Evolutionary conservation across 495 filamentous ascomycete genomes (phyloP).

Genomic region (Rusavskia elegans): DNA sequence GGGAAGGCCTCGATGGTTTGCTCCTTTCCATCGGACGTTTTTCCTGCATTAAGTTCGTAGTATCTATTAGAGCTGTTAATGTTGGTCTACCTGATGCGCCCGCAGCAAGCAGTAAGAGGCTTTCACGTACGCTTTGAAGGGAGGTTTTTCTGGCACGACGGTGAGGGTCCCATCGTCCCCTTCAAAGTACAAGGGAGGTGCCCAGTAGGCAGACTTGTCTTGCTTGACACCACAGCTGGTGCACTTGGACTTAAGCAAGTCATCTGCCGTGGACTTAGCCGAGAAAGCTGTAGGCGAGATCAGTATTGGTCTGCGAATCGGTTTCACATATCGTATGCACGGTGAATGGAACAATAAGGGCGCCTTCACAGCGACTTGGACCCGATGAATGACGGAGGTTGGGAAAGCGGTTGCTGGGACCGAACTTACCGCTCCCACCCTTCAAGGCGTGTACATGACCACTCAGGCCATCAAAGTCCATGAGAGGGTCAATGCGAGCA

Average conservation of each 20-base stretch:
- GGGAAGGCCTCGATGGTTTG: slow-evolving; percentile 63
- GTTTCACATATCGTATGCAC: neutral
- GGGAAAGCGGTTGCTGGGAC: neutral
- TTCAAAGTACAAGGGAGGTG: slow-evolving; percentile 42
- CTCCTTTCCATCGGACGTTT: slow-evolving; percentile 16
- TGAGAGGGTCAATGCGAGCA: slow-evolving; percentile 39
- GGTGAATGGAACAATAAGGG: too few relatives aligned
- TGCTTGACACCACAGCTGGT: slow-evolving; percentile 42
- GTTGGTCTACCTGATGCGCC: neutral
- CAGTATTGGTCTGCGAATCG: neutral
- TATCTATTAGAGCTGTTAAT: slow-evolving; percentile 32
- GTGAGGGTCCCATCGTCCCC: slow-evolving; percentile 31
- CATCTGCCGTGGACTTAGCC: slow-evolving; percentile 22
- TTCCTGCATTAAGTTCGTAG: slow-evolving; percentile 48
- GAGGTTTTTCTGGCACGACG: slow-evolving; percentile 3
- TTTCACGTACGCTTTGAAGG: slow-evolving; percentile 21
- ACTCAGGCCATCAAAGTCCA: slow-evolving; percentile 27
- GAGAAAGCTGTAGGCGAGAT: slow-evolving; percentile 28
- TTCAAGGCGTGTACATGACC: slow-evolving; percentile 36
- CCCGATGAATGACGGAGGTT: too few relatives aligned
- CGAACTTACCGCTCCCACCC: slow-evolving; percentile 35
- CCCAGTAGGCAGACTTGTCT: slow-evolving; percentile 49
- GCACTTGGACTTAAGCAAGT: slow-evolving; percentile 31
- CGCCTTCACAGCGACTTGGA: too few relatives aligned
- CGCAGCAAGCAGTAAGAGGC: neutral